These are phyloP conservation scores for Apium graveolens DNA, from an alignment of 129 eudicot genomes.

Conservation along the genomic window DNA sequence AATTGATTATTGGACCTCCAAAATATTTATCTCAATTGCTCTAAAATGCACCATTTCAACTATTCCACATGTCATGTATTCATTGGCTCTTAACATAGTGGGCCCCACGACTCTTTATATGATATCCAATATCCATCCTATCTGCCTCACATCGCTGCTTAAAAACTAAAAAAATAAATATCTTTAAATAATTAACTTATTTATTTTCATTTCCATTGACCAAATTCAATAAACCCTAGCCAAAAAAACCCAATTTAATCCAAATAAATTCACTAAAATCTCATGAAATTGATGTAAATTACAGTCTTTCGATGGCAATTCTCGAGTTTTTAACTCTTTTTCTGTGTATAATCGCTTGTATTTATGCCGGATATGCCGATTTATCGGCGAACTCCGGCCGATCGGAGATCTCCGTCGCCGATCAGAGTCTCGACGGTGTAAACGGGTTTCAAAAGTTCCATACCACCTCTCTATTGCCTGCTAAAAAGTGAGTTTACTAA, in stretches of 20 bases:
- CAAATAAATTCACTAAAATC: too few species aligned
- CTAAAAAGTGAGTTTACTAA: constrained; percentile 32
- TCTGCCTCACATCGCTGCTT: too few species aligned
- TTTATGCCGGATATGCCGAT: constrained; percentile 35
- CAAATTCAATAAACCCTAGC: background rate
- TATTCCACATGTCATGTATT: too few species aligned
- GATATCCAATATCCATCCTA: too few species aligned
- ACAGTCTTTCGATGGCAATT: background rate
- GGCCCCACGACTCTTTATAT: too few species aligned
- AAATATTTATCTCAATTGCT: too few species aligned
- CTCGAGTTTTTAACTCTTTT: constrained; percentile 30
- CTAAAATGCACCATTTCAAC: too few species aligned
- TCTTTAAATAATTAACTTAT: too few species aligned
- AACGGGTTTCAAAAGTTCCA: constrained; percentile 17
- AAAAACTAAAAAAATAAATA: too few species aligned
- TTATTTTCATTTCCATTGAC: background rate
- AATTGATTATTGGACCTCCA: too few species aligned
- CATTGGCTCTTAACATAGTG: too few species aligned
- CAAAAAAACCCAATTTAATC: background rate
- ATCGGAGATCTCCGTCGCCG: constrained; percentile 32
- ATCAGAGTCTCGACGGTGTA: constrained; percentile 14
- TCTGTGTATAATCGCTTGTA: constrained; percentile 32
- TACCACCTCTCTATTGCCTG: constrained; percentile 19
- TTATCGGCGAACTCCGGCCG: constrained; percentile 14
- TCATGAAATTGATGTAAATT: background rate